These are phyloP conservation scores for Asterella californica DNA, from an alignment of 225 moss, liverwort and hornwort species.

Conservation along the genomic window DNA sequence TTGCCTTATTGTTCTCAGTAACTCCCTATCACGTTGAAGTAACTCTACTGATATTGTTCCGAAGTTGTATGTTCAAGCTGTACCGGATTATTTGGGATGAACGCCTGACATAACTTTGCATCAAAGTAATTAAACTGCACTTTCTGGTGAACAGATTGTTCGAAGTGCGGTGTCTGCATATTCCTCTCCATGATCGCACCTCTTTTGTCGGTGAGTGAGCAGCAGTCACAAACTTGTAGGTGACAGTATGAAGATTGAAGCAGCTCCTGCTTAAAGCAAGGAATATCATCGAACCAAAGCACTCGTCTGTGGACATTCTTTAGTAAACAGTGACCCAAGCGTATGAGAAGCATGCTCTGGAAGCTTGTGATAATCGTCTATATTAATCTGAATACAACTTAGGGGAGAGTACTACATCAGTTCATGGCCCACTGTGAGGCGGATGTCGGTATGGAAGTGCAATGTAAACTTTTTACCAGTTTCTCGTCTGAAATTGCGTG, in stretches of 20 bases:
- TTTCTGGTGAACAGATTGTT: constrained; percentile 47
- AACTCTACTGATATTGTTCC: not conserved
- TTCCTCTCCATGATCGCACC: constrained; percentile 57
- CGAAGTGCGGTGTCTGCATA: constrained; percentile 70
- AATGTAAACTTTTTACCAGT: not conserved
- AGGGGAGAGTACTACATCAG: too few species aligned
- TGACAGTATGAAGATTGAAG: not conserved
- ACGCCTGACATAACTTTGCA: too few species aligned
- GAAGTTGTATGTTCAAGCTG: too few species aligned
- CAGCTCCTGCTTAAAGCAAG: not conserved
- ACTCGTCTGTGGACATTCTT: not conserved
- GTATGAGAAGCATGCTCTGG: too few species aligned
- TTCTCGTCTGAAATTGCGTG: not conserved
- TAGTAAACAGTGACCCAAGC: not conserved
- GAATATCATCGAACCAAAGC: too few species aligned
- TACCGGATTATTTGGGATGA: too few species aligned
- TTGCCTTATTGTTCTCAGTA: not conserved
- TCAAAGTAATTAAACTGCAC: not conserved
- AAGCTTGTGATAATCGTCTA: too few species aligned
- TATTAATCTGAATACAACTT: too few species aligned
- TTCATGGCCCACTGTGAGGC: too few species aligned
- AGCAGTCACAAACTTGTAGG: not conserved
- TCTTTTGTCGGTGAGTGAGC: constrained; percentile 55
- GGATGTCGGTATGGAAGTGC: too few species aligned
- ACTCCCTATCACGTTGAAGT: not conserved